phyloP scores from a whole-genome alignment of 1,284 basidiomycete genomes.

The Inonotus hispidus region DNA sequence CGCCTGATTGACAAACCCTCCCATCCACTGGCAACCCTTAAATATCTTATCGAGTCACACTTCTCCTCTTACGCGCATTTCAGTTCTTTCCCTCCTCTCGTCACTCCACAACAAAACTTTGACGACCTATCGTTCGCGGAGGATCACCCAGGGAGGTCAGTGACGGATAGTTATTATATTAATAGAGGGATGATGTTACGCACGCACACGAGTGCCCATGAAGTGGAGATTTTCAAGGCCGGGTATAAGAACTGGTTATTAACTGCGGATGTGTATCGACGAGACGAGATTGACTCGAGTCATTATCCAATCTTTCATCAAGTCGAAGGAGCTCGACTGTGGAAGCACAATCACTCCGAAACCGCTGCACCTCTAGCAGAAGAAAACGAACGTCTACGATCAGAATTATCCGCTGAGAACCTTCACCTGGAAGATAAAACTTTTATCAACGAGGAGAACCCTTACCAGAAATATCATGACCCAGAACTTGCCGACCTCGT shows the following conservation, averaged over 20 bases:
- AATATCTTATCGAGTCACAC: slow-evolving; percentile 80
- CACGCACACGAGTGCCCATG: slow-evolving; percentile 97
- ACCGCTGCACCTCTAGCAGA: slow-evolving; percentile 32
- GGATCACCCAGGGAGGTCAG: slow-evolving; percentile 89
- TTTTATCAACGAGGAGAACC: slow-evolving; percentile 70
- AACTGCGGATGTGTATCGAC: slow-evolving; percentile 96
- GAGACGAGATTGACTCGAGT: slow-evolving; percentile 96
- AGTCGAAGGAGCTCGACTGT: slow-evolving; percentile 92
- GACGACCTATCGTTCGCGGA: slow-evolving; percentile 92
- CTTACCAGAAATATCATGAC: slow-evolving; percentile 76
- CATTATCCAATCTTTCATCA: slow-evolving; percentile 99
- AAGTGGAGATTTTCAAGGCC: slow-evolving; percentile 83
- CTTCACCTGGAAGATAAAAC: slow-evolving; percentile 87
- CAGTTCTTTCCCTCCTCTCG: slow-evolving; percentile 54
- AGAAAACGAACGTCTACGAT: slow-evolving; percentile 53
- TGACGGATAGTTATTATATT: slow-evolving; percentile 95
- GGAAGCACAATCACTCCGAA: slow-evolving; percentile 48
- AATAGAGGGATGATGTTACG: slow-evolving; percentile 89
- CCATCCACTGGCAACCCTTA: slow-evolving; percentile 87
- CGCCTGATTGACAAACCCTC: slow-evolving; percentile 70
- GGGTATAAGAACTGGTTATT: slow-evolving; percentile 85
- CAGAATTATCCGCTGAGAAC: slow-evolving; percentile 59
- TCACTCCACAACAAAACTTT: slow-evolving; percentile 91
- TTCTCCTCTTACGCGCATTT: slow-evolving; percentile 67
- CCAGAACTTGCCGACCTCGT: slow-evolving; percentile 66